A percentile compares a stretch with the other conserved stretches of the same genome.
phyloP scores from a whole-genome alignment of 306 rosid species.

The Vigna unguiculata region DNA sequence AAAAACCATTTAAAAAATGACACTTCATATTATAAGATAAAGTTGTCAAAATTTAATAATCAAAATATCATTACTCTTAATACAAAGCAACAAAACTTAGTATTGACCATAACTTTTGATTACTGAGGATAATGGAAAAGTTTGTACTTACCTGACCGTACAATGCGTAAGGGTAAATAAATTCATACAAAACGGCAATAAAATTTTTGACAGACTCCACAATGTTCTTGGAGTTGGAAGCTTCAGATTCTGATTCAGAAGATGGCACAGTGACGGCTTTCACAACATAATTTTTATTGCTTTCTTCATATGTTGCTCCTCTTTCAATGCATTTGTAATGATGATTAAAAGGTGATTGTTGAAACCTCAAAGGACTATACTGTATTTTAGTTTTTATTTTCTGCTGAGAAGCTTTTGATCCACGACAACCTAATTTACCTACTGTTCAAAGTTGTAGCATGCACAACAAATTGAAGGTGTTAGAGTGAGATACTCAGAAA shows the following conservation, averaged over 20 bases:
- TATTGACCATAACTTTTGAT: not conserved
- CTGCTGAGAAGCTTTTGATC: not conserved
- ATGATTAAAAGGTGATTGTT: not conserved
- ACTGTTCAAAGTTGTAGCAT: not conserved
- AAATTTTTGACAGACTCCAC: constrained; percentile 28
- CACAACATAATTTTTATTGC: not conserved
- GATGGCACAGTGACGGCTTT: constrained; percentile 59
- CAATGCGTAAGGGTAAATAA: constrained; percentile 78
- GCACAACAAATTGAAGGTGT: too few species aligned
- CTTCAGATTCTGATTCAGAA: constrained; percentile 58
- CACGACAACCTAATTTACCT: not conserved
- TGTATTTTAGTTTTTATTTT: not conserved
- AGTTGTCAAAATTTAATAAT: too few species aligned
- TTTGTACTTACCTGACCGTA: constrained; percentile 62
- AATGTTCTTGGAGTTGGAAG: constrained; percentile 42
- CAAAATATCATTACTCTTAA: too few species aligned
- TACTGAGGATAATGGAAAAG: not conserved
- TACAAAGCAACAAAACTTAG: too few species aligned
- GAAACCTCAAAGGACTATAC: not conserved
- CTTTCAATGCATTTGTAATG: not conserved
- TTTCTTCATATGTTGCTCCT: not conserved
- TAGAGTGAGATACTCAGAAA: too few species aligned
- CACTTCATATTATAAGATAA: too few species aligned
- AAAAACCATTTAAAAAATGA: too few species aligned
- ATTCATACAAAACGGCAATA: constrained; percentile 41